These are phyloP conservation scores for Kodamaea derodonti DNA, from an alignment of 1,139 yeast species.

Conservation along the genomic window DNA sequence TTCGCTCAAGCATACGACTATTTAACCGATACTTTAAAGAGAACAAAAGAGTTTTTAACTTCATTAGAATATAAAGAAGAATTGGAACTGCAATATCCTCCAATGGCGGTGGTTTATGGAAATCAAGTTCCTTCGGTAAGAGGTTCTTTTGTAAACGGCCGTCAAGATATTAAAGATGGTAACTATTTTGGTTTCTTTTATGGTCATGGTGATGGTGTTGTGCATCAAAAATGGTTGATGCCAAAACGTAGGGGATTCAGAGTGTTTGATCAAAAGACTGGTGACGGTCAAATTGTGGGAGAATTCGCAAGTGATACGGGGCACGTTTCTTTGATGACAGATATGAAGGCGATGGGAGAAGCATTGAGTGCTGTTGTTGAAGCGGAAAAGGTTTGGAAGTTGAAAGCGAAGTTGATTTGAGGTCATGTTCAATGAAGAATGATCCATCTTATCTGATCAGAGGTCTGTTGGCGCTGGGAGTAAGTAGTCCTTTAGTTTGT, in stretches of 20 bases:
- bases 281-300: constrained; percentile 54
- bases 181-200: constrained; percentile 72
- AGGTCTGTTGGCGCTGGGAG: no score
- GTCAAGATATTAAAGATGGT: constrained; percentile 65
- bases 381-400: constrained; percentile 46
- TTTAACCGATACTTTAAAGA: constrained; percentile 54
- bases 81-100: constrained; percentile 59
- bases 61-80: constrained; percentile 54
- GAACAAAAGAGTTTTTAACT: constrained; percentile 55
- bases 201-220: constrained; percentile 94
- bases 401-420: neutral
- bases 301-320: constrained; percentile 65
- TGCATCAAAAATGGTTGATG: constrained; percentile 76
- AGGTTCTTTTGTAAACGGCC: constrained; percentile 62
- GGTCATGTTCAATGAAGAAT: neutral
- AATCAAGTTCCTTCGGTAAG: constrained; percentile 80
- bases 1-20: constrained; percentile 66
- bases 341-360: constrained; percentile 64
- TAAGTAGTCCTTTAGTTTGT: no score
- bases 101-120: constrained; percentile 78
- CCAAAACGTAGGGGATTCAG: constrained; percentile 71
- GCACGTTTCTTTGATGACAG: constrained; percentile 77
- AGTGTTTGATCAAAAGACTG: constrained; percentile 27
- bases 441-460: no score
- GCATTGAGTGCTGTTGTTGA: constrained; percentile 61